Base-by-base conservation (phyloP, 371 early-diverging fungal species). In the Mortierella sp. region DNA sequence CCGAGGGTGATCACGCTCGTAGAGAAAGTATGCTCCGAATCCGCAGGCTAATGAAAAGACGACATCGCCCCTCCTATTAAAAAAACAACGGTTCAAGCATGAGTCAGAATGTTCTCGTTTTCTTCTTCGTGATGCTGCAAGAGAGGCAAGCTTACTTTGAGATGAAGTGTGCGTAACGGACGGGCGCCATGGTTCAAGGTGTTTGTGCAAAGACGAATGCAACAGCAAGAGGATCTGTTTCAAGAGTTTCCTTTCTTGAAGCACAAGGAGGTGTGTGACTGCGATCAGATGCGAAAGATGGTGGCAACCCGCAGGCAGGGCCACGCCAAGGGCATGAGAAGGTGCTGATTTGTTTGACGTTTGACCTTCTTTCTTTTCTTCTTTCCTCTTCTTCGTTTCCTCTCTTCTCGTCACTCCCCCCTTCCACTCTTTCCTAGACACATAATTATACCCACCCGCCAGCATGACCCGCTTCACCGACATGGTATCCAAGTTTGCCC, bases 11-110 rank as follows among this genome's bases (percentile, higher is more conserved):
- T 85, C 86, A 3, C 77, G 81, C 44, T 85, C 86, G n/a, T 85
- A 85, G 14, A 81, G 79, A 78, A 85, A 85, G 59, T 85, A 85
- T 48, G 86, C 86, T 31, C 81, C 86, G n/a, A 85, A 43, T 21
- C 86, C 86, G 21, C 86, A 85, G 43, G 50, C 82, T 14, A 85
- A 24, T 24, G 86, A 85, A 69, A 85, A 85, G 51, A 79, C 82
- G 46, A 85, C 69, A 69, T 85, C 86, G 57, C 86, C 86, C 69
- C 79, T 73, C 74, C 86, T 85, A 76, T 48, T 21, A 54, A 61
- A 59, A 44, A 50, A 14, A 26, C 1, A 55, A 37, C 44, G 31
- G 46, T 21, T 31, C 24, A 67, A 37, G 19, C 43, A 31, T 46
- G 13, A 21, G 40, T 51, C 75, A 24, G 40, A 44, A 3, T 8